Base-by-base conservation (phyloP, 306 rosid genomes). In the Trifolium repens region DNA sequence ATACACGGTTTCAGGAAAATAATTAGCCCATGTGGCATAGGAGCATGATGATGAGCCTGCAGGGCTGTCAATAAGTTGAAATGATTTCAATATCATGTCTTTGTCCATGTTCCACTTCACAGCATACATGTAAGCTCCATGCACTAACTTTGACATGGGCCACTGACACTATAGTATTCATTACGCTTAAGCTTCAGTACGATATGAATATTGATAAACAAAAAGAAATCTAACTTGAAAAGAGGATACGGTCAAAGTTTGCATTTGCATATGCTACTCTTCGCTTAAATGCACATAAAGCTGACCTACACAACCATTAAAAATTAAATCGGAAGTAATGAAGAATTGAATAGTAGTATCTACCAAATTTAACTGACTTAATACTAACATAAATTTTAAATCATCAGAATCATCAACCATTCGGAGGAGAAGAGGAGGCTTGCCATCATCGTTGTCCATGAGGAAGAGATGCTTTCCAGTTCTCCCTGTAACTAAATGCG, bases 261-360 rank as follows among this genome's bases (percentile, higher is more conserved):
- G 91, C 92, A 77, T 94, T 94, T 84, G 99, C 99, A 84, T 94
- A 92, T 35, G 97, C 97, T 78, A 94, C 97, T 24, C 99, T 89
- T 8, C 99, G 93, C 79, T 89, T 88, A 77, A 92, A 94, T 24
- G 82, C 93, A 63, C 86, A 80, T 73, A 92, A 84, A 62, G 96
- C 93, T 74, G 99, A 94, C 77, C 99, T 94, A 72, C 81, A 87
- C 72, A 64, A 72, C 67, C 43, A 85, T 43, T 63, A 82, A 71
- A 8, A 73, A 54, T 69, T 46, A 58, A 15, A 50, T 74, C 55
- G 83, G 83, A 49, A 65, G 58, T 14, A 57, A 49, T 68, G 26
- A 59, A 77, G 13, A 77, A 74, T 47, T 40, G 27, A 57, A 40
- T 71, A 39, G 34, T 60, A 46, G 78, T 66, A 79, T 58, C n/a